phyloP scores from a whole-genome alignment of 2,329 filamentous ascomycete species.

The Phialophora chinensis region DNA sequence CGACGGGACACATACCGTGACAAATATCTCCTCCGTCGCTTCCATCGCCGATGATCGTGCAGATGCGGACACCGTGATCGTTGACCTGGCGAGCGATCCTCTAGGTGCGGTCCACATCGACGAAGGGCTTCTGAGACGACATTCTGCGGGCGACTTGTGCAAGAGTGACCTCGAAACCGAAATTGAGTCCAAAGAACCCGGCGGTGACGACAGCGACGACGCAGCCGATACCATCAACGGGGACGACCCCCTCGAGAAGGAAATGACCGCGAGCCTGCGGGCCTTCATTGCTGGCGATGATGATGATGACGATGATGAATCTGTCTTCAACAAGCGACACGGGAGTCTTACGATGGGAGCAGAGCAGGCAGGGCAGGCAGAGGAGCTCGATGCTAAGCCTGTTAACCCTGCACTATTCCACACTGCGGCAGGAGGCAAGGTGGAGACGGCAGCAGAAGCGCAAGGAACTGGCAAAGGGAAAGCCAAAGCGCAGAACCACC shows the following conservation, averaged over 20 bases:
- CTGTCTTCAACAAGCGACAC: not conserved
- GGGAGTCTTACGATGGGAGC: conserved; percentile 14
- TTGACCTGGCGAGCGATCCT: not conserved
- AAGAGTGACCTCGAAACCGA: not conserved
- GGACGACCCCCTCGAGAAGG: conserved; percentile 17
- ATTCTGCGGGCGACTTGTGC: not conserved
- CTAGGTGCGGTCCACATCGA: not conserved
- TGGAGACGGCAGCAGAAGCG: not conserved
- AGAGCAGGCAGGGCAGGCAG: conserved; percentile 14
- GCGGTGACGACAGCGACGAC: conserved; percentile 37
- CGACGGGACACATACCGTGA: conserved; percentile 42
- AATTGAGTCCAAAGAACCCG: not conserved
- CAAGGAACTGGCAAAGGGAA: not conserved
- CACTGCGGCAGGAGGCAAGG: not conserved
- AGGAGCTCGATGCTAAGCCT: not conserved
- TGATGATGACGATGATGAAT: not conserved
- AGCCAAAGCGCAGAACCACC: conserved; percentile 18
- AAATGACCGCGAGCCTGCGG: conserved; percentile 10
- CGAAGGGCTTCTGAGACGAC: not conserved
- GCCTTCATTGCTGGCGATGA: conserved; percentile 6
- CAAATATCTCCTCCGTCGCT: conserved; percentile 27
- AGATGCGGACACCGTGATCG: not conserved
- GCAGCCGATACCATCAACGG: conserved; percentile 35
- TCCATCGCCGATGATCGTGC: conserved; percentile 4
- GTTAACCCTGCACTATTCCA: not conserved